phyloP scores from a whole-genome alignment of 2,329 filamentous ascomycete species.

The Phoma sp. region DNA sequence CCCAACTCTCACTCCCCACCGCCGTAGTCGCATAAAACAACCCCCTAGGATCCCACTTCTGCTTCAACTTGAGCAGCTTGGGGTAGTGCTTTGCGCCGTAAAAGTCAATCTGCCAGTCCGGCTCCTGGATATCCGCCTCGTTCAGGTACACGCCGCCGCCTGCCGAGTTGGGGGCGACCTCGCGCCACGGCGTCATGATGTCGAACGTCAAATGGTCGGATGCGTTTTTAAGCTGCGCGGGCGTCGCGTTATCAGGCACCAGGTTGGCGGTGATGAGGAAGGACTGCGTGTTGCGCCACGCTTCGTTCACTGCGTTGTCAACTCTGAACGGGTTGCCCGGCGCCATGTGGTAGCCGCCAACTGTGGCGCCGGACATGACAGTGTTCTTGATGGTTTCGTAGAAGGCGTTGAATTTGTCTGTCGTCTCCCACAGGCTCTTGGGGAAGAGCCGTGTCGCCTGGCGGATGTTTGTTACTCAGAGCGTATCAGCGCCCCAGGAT shows the following conservation, averaged over 20 bases:
- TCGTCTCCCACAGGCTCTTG: constrained; percentile 24
- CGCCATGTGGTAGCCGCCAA: constrained; percentile 32
- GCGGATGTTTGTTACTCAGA: constrained; percentile 12
- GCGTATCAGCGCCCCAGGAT: constrained; percentile 26
- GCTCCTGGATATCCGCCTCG: constrained; percentile 35
- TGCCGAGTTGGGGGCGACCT: constrained; percentile 23
- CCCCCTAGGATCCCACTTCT: constrained; percentile 34
- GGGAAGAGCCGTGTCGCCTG: constrained; percentile 29
- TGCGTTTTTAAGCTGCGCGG: constrained; percentile 18
- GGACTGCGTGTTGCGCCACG: constrained; percentile 28
- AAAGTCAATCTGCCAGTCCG: constrained; percentile 35
- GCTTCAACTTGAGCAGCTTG: constrained; percentile 34
- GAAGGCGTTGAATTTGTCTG: constrained; percentile 21
- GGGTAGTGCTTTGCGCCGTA: constrained; percentile 35
- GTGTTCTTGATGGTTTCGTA: constrained; percentile 17
- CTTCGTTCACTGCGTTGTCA: constrained; percentile 35
- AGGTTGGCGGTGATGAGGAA: constrained; percentile 29
- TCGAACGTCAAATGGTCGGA: constrained; percentile 23
- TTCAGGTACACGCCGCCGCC: constrained; percentile 36
- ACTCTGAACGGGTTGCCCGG: constrained; percentile 25
- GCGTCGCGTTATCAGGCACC: constrained; percentile 21
- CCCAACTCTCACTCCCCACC: constrained; percentile 36
- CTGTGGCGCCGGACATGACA: constrained; percentile 24
- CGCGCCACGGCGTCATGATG: constrained; percentile 25
- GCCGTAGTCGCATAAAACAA: constrained; percentile 36